Evolutionary conservation across 2,329 filamentous ascomycete species (phyloP).

Genomic region (Cercospora berteroae): DNA sequence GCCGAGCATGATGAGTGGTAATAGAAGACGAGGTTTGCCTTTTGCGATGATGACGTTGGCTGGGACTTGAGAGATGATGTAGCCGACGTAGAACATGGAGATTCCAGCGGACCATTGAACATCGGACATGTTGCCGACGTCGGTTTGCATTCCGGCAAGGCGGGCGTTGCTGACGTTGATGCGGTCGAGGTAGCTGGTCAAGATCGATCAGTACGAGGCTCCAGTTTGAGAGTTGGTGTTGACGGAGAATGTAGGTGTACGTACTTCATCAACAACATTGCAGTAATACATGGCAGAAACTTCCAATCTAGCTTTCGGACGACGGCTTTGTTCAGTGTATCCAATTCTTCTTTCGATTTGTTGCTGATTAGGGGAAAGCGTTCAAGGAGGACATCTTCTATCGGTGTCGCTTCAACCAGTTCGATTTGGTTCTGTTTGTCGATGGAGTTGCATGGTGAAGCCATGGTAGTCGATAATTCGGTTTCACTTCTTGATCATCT

Average conservation of each 20-base stretch:
- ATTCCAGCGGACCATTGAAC: conserved; percentile 12
- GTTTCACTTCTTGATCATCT: neutral
- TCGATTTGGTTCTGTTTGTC: conserved; percentile 14
- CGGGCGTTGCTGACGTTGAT: conserved; percentile 45
- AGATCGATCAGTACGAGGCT: neutral
- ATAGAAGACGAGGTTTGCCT: conserved; percentile 5
- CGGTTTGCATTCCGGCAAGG: conserved; percentile 38
- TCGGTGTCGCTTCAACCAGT: conserved; percentile 1
- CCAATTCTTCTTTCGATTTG: conserved; percentile 13
- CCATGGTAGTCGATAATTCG: neutral
- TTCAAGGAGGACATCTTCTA: conserved; percentile 7
- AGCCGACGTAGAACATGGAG: conserved; percentile 16
- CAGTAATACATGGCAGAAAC: conserved; percentile 18
- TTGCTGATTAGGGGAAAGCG: conserved; percentile 14
- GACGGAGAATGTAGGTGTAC: neutral
- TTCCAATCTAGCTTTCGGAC: conserved; percentile 17
- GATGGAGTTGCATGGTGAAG: conserved; percentile 3
- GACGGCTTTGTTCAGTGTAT: conserved; percentile 14
- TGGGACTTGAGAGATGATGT: conserved; percentile 16
- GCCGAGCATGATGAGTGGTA: conserved; percentile 8
- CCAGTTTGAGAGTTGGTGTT: neutral
- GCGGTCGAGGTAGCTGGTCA: conserved; percentile 35
- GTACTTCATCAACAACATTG: conserved; percentile 17
- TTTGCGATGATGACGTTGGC: conserved; percentile 16
- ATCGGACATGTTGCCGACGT: conserved; percentile 14